These are phyloP conservation scores for Furcasterigmium furcatum DNA, from an alignment of 2,329 filamentous ascomycete genomes.

Conservation along the genomic window DNA sequence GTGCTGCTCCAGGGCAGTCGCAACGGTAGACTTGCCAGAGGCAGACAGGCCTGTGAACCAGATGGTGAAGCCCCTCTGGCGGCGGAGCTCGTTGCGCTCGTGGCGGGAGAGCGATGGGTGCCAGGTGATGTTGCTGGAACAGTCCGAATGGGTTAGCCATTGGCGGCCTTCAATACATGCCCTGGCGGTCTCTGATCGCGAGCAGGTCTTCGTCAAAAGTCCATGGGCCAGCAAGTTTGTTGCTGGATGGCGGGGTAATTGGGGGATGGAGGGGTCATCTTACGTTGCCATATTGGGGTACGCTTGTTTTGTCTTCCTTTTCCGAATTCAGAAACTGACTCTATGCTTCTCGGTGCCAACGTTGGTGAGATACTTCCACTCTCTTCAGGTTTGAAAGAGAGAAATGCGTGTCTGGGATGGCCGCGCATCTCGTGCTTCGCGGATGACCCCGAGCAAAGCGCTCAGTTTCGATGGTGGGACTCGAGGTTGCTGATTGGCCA, in stretches of 20 bases:
- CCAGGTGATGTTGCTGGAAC: constrained; percentile 81
- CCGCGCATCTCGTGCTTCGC: neutral
- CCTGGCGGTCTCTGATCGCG: too few relatives aligned
- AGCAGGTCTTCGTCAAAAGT: too few relatives aligned
- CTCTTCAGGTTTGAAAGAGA: too few relatives aligned
- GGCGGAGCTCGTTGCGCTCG: constrained; percentile 72
- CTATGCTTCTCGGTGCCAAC: neutral
- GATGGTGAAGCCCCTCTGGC: constrained; percentile 88
- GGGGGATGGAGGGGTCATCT: neutral
- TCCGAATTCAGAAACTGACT: too few relatives aligned
- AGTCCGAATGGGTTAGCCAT: too few relatives aligned
- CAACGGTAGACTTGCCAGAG: constrained; percentile 95
- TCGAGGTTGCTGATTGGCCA: neutral
- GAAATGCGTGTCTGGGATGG: too few relatives aligned
- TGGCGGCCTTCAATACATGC: too few relatives aligned
- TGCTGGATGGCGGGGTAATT: constrained; percentile 10
- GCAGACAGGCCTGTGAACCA: constrained; percentile 98
- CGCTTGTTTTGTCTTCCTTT: too few relatives aligned
- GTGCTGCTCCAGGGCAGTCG: constrained; percentile 94
- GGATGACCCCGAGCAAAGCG: neutral
- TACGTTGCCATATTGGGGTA: constrained; percentile 1
- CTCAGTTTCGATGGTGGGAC: neutral
- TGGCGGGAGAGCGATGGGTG: constrained; percentile 75
- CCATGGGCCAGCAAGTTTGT: too few relatives aligned
- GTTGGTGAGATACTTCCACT: neutral